Percentiles rank a stretch among this genome's conserved stretches.
phyloP scores from a whole-genome alignment of 306 rosid species.

The Cicer bijugum region DNA sequence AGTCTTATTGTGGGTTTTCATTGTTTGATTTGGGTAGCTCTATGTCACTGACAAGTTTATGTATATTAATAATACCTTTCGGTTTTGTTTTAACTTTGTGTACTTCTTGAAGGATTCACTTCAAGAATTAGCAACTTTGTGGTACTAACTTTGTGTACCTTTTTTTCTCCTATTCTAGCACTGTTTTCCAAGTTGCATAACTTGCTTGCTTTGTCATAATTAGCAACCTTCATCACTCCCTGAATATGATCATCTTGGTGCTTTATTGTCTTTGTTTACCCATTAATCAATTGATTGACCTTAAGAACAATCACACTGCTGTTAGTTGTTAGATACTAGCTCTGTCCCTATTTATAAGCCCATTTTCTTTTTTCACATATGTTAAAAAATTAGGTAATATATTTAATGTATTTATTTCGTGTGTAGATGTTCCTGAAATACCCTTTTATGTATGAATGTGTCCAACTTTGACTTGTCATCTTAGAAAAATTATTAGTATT shows the following conservation, averaged over 20 bases:
- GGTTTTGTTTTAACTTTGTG: neutral
- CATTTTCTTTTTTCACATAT: too few relatives aligned
- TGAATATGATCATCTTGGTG: conserved; percentile 32
- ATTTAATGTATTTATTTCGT: too few relatives aligned
- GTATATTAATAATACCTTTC: neutral
- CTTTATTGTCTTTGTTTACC: conserved; percentile 32
- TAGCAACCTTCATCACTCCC: neutral
- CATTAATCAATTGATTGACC: neutral
- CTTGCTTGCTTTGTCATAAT: conserved; percentile 36
- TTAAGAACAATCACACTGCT: conserved; percentile 3
- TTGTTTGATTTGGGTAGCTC: conserved; percentile 14
- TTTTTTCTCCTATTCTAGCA: conserved; percentile 5
- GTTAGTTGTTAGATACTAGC: conserved; percentile 23
- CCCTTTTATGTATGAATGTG: too few relatives aligned
- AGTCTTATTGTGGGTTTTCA: conserved; percentile 6
- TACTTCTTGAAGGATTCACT: conserved; percentile 13
- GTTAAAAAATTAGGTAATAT: too few relatives aligned
- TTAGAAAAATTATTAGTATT: too few relatives aligned
- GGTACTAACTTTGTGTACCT: neutral
- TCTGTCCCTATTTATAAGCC: too few relatives aligned
- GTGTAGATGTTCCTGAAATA: too few relatives aligned
- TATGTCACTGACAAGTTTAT: conserved; percentile 19
- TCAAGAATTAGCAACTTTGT: too few relatives aligned
- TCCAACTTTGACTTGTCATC: too few relatives aligned
- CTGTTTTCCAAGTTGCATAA: conserved; percentile 17